Evolutionary conservation across 345 rosid species (phyloP).

Genomic region (Melaleuca quinquenervia): DNA sequence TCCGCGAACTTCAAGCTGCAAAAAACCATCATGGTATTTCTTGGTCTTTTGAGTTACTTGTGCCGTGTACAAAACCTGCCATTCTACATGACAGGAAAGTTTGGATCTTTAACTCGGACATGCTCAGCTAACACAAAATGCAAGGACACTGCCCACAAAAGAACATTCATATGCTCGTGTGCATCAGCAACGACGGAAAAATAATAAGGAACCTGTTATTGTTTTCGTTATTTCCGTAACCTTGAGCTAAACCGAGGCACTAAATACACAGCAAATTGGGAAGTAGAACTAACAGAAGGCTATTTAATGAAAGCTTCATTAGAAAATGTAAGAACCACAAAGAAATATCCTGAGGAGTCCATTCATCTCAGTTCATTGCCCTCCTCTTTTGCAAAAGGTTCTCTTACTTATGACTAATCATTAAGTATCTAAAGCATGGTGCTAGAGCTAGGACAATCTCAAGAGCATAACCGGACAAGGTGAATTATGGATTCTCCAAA

Average conservation of each 20-base stretch:
- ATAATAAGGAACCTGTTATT: neutral
- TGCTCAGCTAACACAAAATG: neutral
- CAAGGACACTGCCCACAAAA: neutral
- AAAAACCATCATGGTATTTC: slow-evolving; percentile 54
- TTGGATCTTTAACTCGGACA: neutral
- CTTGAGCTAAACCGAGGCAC: neutral
- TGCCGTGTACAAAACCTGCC: slow-evolving; percentile 59
- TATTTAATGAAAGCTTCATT: neutral
- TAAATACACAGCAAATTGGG: neutral
- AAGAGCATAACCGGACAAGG: neutral
- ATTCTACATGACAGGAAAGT: slow-evolving; percentile 12
- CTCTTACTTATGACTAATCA: neutral
- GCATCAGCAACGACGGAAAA: neutral
- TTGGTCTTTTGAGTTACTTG: slow-evolving; percentile 52
- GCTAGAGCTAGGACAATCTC: neutral
- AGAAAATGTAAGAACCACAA: neutral
- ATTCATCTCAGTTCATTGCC: neutral
- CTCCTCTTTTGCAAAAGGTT: neutral
- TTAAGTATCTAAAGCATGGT: neutral
- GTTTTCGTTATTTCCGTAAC: neutral
- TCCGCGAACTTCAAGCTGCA: slow-evolving; percentile 20
- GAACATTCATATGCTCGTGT: neutral
- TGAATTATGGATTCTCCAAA: neutral
- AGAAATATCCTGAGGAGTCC: neutral
- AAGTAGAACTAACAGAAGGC: neutral